These are phyloP conservation scores for Microdochium paspali DNA, from an alignment of 2,329 filamentous ascomycete genomes.

Conservation along the genomic window DNA sequence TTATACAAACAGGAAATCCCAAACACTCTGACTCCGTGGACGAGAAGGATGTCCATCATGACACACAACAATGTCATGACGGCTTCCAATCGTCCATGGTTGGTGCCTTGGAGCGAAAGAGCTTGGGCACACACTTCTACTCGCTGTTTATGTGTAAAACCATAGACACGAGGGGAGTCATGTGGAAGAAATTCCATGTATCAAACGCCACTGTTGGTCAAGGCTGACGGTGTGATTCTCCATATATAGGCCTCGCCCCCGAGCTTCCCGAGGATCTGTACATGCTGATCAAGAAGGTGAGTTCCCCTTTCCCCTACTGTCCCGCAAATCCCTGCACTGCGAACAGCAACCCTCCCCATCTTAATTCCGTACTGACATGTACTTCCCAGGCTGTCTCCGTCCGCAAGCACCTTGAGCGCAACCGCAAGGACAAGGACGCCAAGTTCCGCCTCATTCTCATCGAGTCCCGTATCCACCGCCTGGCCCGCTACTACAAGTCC, in stretches of 20 bases:
- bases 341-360: not conserved
- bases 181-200: not conserved
- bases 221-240: constrained; percentile 86
- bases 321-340: too few relatives aligned
- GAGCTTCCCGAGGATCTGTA: constrained; percentile 99
- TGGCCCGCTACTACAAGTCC: constrained; percentile 99
- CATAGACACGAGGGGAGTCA: not conserved
- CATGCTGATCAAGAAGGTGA: constrained; percentile 99
- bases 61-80: too few relatives aligned
- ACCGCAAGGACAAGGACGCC: constrained; percentile 99
- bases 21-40: too few relatives aligned
- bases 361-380: constrained; percentile 8
- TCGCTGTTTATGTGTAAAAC: constrained; percentile 1
- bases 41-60: too few relatives aligned
- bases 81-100: too few relatives aligned
- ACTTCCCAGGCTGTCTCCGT: constrained; percentile 76
- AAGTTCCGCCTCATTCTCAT: constrained; percentile 99
- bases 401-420: constrained; percentile 99
- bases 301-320: constrained; percentile 11
- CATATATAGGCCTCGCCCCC: constrained; percentile 80
- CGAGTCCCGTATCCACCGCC: constrained; percentile 99
- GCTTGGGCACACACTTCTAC: not conserved
- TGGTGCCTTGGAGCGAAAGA: too few relatives aligned
- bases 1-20: not conserved
- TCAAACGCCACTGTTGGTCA: constrained; percentile 76